Percentiles rank a stretch among this genome's conserved stretches.
Evolutionary conservation across 768 basidiomycete genomes (phyloP).

Genomic region (Lactarius sanguifluus): DNA sequence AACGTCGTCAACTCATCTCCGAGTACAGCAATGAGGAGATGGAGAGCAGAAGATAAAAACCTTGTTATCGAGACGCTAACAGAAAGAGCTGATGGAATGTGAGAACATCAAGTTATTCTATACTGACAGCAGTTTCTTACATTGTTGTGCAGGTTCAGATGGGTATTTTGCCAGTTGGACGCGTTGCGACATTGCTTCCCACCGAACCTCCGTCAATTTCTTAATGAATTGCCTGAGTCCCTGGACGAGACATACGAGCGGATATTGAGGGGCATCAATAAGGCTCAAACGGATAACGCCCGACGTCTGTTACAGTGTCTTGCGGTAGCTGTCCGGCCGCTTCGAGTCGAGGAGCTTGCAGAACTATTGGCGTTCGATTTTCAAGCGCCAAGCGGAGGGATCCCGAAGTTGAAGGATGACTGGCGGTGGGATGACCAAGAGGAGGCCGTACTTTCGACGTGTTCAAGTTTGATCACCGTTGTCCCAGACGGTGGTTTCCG

Average conservation of each 20-base stretch:
- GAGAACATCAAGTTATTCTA: neutral
- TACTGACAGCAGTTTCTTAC: neutral
- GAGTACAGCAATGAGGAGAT: neutral
- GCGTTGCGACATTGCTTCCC: neutral
- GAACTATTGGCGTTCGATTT: neutral
- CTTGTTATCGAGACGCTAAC: neutral
- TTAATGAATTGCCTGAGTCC: neutral
- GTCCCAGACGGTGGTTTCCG: neutral
- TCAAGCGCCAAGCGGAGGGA: neutral
- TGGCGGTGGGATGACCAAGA: neutral
- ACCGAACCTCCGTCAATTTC: neutral
- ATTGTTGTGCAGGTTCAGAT: neutral
- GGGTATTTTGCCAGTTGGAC: neutral
- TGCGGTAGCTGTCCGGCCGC: neutral
- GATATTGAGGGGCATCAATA: neutral
- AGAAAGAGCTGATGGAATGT: neutral
- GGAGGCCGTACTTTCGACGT: neutral
- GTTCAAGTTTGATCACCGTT: neutral
- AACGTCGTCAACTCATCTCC: neutral
- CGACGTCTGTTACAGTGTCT: neutral
- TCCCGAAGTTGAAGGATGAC: neutral
- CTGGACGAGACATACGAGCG: neutral
- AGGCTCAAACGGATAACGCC: neutral
- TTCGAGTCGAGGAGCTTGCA: neutral
- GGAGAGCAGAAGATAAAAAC: neutral